A percentile compares a stretch with the other conserved stretches of the same genome.
Evolutionary conservation across 768 basidiomycete species (phyloP).

Genomic region (Termitomyces eurrhizus): DNA sequence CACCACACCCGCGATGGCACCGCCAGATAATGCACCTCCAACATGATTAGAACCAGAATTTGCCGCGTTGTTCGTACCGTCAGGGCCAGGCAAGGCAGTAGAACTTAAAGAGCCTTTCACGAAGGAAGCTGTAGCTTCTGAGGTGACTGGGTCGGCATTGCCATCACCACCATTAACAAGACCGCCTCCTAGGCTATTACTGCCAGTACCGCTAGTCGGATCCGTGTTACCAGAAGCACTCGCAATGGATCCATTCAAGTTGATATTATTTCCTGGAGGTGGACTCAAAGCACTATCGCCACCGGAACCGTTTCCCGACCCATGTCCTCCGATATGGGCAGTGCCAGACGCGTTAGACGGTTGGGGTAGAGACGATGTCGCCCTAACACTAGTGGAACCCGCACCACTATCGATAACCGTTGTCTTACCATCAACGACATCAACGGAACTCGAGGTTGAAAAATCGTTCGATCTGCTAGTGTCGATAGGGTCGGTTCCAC

Average conservation of each 20-base stretch:
- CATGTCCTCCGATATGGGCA: not conserved
- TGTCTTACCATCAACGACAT: not conserved
- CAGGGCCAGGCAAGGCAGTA: slow-evolving; percentile 10
- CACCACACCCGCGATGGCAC: slow-evolving; percentile 45
- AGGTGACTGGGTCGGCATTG: not conserved
- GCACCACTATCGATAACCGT: not conserved
- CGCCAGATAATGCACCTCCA: slow-evolving; percentile 31
- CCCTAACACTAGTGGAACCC: slow-evolving; percentile 3
- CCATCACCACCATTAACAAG: slow-evolving; percentile 1
- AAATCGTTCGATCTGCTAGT: not conserved
- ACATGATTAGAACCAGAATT: not conserved
- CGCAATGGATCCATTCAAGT: slow-evolving; percentile 3
- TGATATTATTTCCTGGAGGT: not conserved
- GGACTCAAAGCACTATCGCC: not conserved
- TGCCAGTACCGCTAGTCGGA: slow-evolving; percentile 1
- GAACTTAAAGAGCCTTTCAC: slow-evolving; percentile 1
- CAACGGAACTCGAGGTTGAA: not conserved
- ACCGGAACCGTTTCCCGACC: not conserved
- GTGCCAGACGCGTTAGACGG: not conserved
- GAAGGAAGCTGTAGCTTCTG: slow-evolving; percentile 4
- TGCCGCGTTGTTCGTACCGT: slow-evolving; percentile 6
- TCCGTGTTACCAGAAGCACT: slow-evolving; percentile 3
- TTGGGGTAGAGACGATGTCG: slow-evolving; percentile 6
- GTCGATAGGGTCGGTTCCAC: not conserved
- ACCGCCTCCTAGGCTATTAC: slow-evolving; percentile 2